Conservation (phyloP, 2,329 filamentous ascomycete genomes). For the Sclerotinia nivalis region DNA sequence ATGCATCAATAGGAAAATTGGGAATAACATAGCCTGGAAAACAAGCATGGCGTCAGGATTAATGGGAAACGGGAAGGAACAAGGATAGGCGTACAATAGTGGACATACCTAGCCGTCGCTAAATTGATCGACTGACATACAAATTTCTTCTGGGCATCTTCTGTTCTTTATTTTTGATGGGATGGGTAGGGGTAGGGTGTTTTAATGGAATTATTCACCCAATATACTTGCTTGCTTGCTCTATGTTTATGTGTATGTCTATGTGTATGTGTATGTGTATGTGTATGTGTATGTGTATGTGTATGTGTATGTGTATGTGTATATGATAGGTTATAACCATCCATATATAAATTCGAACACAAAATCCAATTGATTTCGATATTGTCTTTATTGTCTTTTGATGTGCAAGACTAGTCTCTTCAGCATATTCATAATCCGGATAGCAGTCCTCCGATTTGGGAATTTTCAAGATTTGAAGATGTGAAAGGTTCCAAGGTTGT, state of each 20-base stretch:
- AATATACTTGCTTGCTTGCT: background rate
- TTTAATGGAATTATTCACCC: background rate
- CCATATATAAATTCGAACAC: too few species aligned
- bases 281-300: background rate
- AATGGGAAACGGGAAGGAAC: background rate
- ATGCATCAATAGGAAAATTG: background rate
- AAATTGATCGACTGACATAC: conserved; percentile 17
- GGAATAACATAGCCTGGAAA: background rate
- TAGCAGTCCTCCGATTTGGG: too few species aligned
- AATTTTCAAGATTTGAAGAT: too few species aligned
- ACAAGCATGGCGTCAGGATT: conserved; percentile 9
- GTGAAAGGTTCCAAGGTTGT: too few species aligned
- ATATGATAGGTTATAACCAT: background rate
- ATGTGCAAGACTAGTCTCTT: too few species aligned
- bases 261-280: background rate
- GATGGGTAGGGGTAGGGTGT: background rate
- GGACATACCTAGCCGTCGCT: background rate
- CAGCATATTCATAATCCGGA: too few species aligned
- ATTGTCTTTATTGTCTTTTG: too few species aligned
- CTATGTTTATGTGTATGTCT: background rate
- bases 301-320: background rate
- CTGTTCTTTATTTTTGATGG: background rate
- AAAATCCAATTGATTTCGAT: too few species aligned
- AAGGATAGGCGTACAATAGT: conserved; percentile 6
- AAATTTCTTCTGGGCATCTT: background rate